Base-by-base conservation (phyloP, 371 early-diverging fungal species). In the Saksenaea oblongispora region DNA sequence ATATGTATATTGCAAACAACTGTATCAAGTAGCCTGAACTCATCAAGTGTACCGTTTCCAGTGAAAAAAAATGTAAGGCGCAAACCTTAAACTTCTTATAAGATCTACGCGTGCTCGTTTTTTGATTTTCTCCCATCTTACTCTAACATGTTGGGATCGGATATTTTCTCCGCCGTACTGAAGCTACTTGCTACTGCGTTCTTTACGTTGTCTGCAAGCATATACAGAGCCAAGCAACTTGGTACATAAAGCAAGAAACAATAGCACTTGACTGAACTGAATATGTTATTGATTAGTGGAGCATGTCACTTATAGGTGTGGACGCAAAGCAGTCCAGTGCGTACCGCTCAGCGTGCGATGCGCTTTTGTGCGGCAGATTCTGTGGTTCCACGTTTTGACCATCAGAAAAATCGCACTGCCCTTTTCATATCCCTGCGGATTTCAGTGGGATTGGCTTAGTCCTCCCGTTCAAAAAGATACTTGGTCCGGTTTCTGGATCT, bases 401-500 rank as follows among this genome's bases (percentile, higher is more conserved):
- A 5, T 54, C 11, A 39, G 58, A 42, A 3, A 51, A 15, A 17
- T 31, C 13, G 26, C 26, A 13, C 53, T 54, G 5, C 47, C 22
- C n/a, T n/a, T n/a, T n/a, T n/a, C n/a, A n/a, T n/a, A n/a, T 14
- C 59, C 62, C 14, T 67, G 54, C 36, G 67, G 67, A 1, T 67
- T 54, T 13, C 67, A 67, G 18, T 62, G 67, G 63, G 61, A 67
- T 31, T 67, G 47, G 51, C 47, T 67, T 26, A 60, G 42, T 7
- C 62, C 55, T 39, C 37, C 54, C 15, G 37, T 36, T 26, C 15
- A 35, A 22, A 67, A 58, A 34, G 42, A 42, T 13, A 37, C 53
- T 8, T 39, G 44, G 35, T 35, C 17, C 13, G 75, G 75, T 22
- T 57, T 64, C 41, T 74, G 75, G 75, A 61, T 74, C 34, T 56